These are phyloP conservation scores for Suillus decipiens DNA, from an alignment of 768 basidiomycete genomes.

Conservation along the genomic window DNA sequence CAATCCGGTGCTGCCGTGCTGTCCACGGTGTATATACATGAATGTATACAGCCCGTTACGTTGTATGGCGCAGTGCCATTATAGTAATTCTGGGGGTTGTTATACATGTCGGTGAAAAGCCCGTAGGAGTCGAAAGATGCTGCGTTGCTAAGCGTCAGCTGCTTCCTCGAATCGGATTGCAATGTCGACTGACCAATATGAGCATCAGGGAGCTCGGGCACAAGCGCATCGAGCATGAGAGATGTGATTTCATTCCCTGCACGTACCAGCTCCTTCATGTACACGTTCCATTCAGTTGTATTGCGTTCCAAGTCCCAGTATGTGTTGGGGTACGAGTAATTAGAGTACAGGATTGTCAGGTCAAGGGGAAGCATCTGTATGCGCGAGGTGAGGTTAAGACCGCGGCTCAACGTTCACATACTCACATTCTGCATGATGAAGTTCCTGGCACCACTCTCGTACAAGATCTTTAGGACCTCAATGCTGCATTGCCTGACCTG, in stretches of 20 bases:
- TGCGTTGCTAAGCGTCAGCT: constrained; percentile 21
- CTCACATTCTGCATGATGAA: constrained; percentile 71
- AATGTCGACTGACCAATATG: constrained; percentile 51
- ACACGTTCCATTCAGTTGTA: constrained; percentile 57
- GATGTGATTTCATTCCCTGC: constrained; percentile 54
- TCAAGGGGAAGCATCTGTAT: constrained; percentile 60
- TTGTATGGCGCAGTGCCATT: constrained; percentile 67
- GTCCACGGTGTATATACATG: constrained; percentile 43
- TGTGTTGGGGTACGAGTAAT: constrained; percentile 47
- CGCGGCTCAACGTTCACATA: background rate
- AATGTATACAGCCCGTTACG: constrained; percentile 51
- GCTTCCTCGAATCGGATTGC: background rate
- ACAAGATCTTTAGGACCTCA: constrained; percentile 58
- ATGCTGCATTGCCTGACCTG: constrained; percentile 59
- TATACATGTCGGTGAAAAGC: constrained; percentile 60
- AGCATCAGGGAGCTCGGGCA: constrained; percentile 48
- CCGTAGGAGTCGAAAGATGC: constrained; percentile 63
- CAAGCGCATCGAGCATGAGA: constrained; percentile 51
- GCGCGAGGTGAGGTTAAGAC: background rate
- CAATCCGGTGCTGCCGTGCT: constrained; percentile 32
- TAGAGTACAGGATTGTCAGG: constrained; percentile 46
- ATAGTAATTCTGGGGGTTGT: constrained; percentile 51
- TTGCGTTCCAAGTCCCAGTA: constrained; percentile 55
- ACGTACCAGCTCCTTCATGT: constrained; percentile 53
- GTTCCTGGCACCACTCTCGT: constrained; percentile 60